Evolutionary conservation across 73 alveolate genomes (phyloP).

Genomic region (Paramecium sexaurelia): DNA sequence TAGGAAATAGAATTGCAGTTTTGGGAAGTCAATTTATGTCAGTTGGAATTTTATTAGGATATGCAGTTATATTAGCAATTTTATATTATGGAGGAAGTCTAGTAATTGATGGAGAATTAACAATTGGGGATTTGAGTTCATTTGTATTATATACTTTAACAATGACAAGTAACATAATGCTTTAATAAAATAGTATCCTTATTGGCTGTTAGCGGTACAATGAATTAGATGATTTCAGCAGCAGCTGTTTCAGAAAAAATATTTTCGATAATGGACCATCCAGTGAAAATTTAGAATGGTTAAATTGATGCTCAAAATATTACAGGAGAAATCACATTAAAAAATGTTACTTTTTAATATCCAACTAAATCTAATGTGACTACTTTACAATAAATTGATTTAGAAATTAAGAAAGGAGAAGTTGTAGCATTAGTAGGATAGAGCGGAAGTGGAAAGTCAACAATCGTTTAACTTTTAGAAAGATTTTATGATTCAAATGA

Average conservation of each 20-base stretch:
- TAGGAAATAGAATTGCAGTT: conserved; percentile 49
- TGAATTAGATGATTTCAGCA: conserved; percentile 31
- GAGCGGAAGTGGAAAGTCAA: conserved; percentile 96
- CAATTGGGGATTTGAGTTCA: conserved; percentile 59
- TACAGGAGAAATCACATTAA: neutral
- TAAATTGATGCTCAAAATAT: neutral
- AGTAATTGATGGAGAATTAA: conserved; percentile 23
- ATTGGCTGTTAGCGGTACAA: neutral
- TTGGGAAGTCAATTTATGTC: conserved; percentile 39
- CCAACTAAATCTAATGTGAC: conserved; percentile 27
- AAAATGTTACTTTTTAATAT: neutral
- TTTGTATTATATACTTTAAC: conserved; percentile 60
- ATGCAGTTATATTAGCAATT: conserved; percentile 53
- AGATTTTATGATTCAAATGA: conserved; percentile 92
- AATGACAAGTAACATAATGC: neutral
- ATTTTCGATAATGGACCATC: conserved; percentile 10
- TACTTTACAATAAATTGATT: neutral
- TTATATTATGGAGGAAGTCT: conserved; percentile 63
- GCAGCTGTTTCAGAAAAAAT: conserved; percentile 53
- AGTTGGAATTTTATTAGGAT: conserved; percentile 44
- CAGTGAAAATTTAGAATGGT: neutral
- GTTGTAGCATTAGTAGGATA: conserved; percentile 79
- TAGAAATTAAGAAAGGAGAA: conserved; percentile 52
- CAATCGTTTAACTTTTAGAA: conserved; percentile 82
- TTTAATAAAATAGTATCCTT: neutral